A percentile compares a stretch with the other conserved stretches of the same genome.
Evolutionary conservation across 371 early-diverging fungal genomes (phyloP).

Genomic region (Homolaphlyctis polyrhiza): DNA sequence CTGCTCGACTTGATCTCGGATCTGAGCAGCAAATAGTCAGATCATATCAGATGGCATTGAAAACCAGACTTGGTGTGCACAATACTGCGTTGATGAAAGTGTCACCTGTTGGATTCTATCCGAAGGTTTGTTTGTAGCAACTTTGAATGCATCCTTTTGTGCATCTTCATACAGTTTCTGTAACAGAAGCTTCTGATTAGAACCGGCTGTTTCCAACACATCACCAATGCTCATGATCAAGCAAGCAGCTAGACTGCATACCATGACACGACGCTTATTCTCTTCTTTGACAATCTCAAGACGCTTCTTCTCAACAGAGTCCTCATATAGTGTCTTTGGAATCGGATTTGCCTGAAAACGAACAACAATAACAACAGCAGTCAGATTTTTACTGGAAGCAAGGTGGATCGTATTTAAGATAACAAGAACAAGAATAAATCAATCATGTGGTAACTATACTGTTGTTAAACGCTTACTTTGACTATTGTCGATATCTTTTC

Average conservation of each 20-base stretch:
- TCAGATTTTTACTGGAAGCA: too few relatives aligned
- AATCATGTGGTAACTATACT: too few relatives aligned
- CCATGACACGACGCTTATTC: background rate
- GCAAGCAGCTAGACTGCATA: background rate
- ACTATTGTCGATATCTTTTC: slow-evolving; percentile 19
- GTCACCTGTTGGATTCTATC: slow-evolving; percentile 2
- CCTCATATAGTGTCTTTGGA: slow-evolving; percentile 27
- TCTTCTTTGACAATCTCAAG: background rate
- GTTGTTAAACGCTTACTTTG: slow-evolving; percentile 17
- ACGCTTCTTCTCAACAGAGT: background rate
- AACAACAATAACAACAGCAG: too few relatives aligned
- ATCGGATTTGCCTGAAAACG: slow-evolving; percentile 39
- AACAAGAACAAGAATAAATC: too few relatives aligned
- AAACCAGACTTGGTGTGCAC: too few relatives aligned
- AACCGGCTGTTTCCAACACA: too few relatives aligned
- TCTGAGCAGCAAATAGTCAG: background rate
- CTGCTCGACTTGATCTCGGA: slow-evolving; percentile 6
- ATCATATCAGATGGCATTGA: background rate
- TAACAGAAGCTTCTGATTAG: background rate
- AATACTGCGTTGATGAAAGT: background rate
- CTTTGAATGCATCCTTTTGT: slow-evolving; percentile 18
- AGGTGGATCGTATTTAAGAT: too few relatives aligned
- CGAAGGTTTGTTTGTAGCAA: slow-evolving; percentile 18
- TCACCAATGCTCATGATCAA: too few relatives aligned
- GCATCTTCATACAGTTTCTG: slow-evolving; percentile 23